Evolutionary conservation across 495 filamentous ascomycete species (phyloP), one percentile per base, ranked within the genome.

Genomic region (Xylaria palmicola): DNA sequence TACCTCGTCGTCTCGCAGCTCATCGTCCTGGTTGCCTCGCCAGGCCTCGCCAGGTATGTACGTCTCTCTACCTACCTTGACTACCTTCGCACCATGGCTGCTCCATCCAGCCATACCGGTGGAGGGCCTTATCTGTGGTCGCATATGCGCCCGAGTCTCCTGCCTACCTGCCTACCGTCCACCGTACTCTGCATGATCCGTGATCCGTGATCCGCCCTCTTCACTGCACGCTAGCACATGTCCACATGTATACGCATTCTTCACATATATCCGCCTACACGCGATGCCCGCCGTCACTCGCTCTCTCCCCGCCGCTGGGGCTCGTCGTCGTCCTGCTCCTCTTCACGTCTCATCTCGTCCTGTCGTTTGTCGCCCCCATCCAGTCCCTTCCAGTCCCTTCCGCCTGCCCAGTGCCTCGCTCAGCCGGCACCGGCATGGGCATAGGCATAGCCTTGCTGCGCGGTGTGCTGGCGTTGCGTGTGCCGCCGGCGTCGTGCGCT

Each of bases 131-230:
- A 39, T 52, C 30, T 61, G 59, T 47, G 59, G 59, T 27, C 48
- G 59, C 59, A 61, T 61, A 61, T 61, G 59, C 59, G 29, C 49
- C 45, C 41, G 50, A 15, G 13, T 55, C 37, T 60, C 37, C 20
- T 49, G 20, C n/a, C 10, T 26, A n/a, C n/a, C n/a, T n/a, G n/a
- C n/a, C n/a, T n/a, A n/a, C n/a, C n/a, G n/a, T n/a, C n/a, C 41
- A 39, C 48, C 36, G 36, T 44, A 32, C 48, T 41, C 22, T 61
- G 59, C 59, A 61, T 58, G 53, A 58, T 58, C 44, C 51, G 40
- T 59, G 56, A 50, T 50, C 56, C 44, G 54, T n/a, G n/a, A n/a
- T 40, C 34, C 41, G 32, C 51, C 15, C 40, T 55, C 53, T 43
- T n/a, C 49, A 54, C 44, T 44, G 40, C 59, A 29, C 48, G 39